phyloP scores from a whole-genome alignment of 306 rosid species.

The Pyrus pyrifolia region DNA sequence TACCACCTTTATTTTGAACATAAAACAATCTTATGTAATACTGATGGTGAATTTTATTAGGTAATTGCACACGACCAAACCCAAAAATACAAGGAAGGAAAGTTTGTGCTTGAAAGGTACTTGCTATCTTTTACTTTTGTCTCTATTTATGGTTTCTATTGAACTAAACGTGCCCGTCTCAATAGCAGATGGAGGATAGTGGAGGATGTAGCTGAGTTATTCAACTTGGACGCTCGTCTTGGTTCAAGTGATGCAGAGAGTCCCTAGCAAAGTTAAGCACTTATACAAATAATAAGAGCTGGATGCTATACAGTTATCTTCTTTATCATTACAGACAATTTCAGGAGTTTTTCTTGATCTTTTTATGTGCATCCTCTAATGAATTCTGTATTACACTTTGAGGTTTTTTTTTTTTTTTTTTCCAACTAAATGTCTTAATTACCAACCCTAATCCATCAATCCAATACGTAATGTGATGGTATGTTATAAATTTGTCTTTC shows the following conservation, averaged over 20 bases:
- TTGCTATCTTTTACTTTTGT: neutral
- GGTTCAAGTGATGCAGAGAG: slow-evolving; percentile 64
- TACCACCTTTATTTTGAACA: neutral
- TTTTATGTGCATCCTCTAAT: too few relatives aligned
- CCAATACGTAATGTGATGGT: too few relatives aligned
- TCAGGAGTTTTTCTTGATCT: neutral
- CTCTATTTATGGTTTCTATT: neutral
- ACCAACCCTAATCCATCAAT: too few relatives aligned
- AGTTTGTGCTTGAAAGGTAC: slow-evolving; percentile 82
- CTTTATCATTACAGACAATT: neutral
- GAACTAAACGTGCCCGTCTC: neutral
- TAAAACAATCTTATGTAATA: neutral
- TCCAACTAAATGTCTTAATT: too few relatives aligned
- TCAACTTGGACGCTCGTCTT: slow-evolving; percentile 44
- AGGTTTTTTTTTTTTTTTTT: too few relatives aligned
- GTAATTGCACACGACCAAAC: slow-evolving; percentile 62
- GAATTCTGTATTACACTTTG: too few relatives aligned
- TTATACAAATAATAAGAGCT: slow-evolving; percentile 15
- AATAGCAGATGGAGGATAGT: slow-evolving; percentile 52
- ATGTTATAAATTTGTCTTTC: too few relatives aligned
- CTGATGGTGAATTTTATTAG: slow-evolving; percentile 30
- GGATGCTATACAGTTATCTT: slow-evolving; percentile 6
- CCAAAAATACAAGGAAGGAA: slow-evolving; percentile 76
- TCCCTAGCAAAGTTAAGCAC: slow-evolving; percentile 31
- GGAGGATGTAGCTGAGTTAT: slow-evolving; percentile 51